Evolutionary conservation across 495 filamentous ascomycete species (phyloP), one percentile per base, ranked within the genome.

Genomic region (Penicillium malachiteum): DNA sequence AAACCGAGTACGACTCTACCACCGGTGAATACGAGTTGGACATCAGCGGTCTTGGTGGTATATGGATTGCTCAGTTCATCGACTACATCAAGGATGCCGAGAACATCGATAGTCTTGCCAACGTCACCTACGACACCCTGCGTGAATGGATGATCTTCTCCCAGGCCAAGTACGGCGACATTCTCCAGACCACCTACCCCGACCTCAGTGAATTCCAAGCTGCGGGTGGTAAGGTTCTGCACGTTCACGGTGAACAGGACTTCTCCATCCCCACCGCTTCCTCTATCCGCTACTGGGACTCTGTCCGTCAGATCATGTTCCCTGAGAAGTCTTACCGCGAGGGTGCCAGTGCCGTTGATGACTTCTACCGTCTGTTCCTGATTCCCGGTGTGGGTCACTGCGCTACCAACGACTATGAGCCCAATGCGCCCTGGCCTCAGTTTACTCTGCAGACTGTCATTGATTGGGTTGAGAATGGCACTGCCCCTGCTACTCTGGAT

Each of bases 331-430:
- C 56, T 10, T 74, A 63, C 55, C 71, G 71, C 26, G 64, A 70
- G n/a, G 66, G 73, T 43, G 63, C 59, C 37, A 49, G 63, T 11
- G 68, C 69, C 30, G 54, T 83, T 48, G 62, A 70, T 21, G 79
- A 78, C 11, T 84, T 73, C 67, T 79, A 83, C 60, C 73, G 69
- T n/a, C 57, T 83, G 17, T 83, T 71, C 62, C 55, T 82, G 1
- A 64, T 83, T 8, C 78, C 81, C 3, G 79, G 80, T n/a, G 80
- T 75, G 0, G 73, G 65, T 0, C 78, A 83, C 66, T 83, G 80
- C 48, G 61, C 62, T 0, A 52, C 71, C 0, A 81, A 76, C 50
- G 11, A 48, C 1, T 53, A 68, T 12, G 66, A 74, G 59, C 73
- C 75, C 3, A 73, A 73, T 35, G 77, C 75, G 6, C 70, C 73